Percentiles rank a stretch among this genome's conserved stretches.
Evolutionary conservation across 371 early-diverging fungal genomes (phyloP).

Genomic region (Basidiobolus meristosporus): DNA sequence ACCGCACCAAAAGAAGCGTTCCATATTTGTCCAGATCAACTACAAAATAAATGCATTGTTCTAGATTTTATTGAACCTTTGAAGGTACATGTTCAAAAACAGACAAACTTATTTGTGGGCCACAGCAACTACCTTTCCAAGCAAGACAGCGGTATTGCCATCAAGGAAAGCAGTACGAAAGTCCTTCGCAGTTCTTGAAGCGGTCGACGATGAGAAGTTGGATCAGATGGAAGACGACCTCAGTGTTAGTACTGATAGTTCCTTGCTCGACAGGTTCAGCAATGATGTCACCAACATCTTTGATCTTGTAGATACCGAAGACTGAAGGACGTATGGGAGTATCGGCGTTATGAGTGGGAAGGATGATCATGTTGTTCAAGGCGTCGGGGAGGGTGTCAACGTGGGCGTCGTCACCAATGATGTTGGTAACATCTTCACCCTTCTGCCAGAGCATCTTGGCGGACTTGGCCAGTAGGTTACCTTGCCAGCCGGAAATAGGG

Average conservation of each 20-base stretch:
- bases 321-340: constrained; percentile 2
- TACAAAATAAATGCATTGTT: too few relatives aligned
- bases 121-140: constrained; percentile 6
- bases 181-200: constrained; percentile 6
- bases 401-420: neutral
- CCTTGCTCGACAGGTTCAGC: constrained; percentile 2
- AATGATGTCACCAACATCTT: constrained; percentile 2
- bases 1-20: too few relatives aligned
- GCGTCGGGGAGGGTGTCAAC: neutral
- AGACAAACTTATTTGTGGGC: constrained; percentile 4
- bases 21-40: too few relatives aligned
- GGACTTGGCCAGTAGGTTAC: neutral
- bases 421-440: neutral
- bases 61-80: too few relatives aligned
- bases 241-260: constrained; percentile 1
- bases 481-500: constrained; percentile 1
- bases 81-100: too few relatives aligned
- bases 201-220: constrained; percentile 2
- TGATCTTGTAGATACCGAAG: constrained; percentile 3
- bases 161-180: constrained; percentile 7
- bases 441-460: constrained; percentile 1
- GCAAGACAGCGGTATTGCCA: constrained; percentile 7
- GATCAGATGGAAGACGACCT: constrained; percentile 3
- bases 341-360: constrained; percentile 2
- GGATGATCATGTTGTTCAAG: neutral